Conservation (phyloP, 257 asterid species). For the Salvia splendens region DNA sequence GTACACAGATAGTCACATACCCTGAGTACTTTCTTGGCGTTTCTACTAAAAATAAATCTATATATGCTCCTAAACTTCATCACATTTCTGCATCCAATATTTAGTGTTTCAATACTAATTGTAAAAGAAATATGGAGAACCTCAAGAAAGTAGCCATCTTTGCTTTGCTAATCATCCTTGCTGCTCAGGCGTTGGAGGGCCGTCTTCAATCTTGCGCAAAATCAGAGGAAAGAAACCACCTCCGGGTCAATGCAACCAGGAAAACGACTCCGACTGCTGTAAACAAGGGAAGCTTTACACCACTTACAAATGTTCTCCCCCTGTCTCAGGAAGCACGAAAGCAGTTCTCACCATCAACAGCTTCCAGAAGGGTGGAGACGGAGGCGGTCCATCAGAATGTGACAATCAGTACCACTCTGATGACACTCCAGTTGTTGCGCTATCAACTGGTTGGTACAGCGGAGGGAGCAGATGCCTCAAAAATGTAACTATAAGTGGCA, state of each 20-base stretch:
- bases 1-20: neutral
- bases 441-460: constrained; percentile 51
- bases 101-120: neutral
- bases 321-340: constrained; percentile 33
- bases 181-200: constrained; percentile 22
- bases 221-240: constrained; percentile 42
- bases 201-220: constrained; percentile 35
- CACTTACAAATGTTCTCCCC: constrained; percentile 46
- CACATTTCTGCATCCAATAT: constrained; percentile 21
- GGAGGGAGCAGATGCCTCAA: constrained; percentile 41
- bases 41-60: constrained; percentile 13
- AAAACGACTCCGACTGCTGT: constrained; percentile 44
- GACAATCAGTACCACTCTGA: constrained; percentile 46
- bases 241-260: constrained; percentile 47
- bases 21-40: constrained; percentile 30
- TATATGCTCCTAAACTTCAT: constrained; percentile 2
- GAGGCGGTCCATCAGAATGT: constrained; percentile 47
- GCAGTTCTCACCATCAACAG: constrained; percentile 49
- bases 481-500: constrained; percentile 32
- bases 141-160: constrained; percentile 17
- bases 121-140: constrained; percentile 12
- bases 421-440: constrained; percentile 40
- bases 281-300: constrained; percentile 35
- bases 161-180: constrained; percentile 26
- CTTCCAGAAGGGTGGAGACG: constrained; percentile 51